A percentile compares a stretch with the other conserved stretches of the same genome.
Conservation (phyloP, 2,329 filamentous ascomycete genomes). For the Apiospora phragmitis region DNA sequence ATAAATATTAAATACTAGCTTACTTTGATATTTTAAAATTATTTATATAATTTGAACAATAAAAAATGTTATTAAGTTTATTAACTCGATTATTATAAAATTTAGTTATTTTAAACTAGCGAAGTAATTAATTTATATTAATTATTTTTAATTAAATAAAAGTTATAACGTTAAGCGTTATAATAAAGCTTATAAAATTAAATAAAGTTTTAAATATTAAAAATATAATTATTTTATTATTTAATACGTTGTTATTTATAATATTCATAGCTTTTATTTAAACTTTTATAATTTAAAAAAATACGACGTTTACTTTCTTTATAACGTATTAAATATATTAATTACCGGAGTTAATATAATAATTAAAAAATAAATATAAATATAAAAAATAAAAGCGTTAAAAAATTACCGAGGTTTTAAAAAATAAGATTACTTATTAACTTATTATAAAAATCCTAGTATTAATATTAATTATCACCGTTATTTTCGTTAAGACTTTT, state of each 20-base stretch:
- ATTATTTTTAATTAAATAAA: background rate
- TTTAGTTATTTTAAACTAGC: background rate
- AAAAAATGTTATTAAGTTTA: background rate
- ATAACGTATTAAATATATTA: background rate
- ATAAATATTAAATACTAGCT: background rate
- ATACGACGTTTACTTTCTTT: background rate
- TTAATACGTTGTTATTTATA: background rate
- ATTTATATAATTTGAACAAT: background rate
- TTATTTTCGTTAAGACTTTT: background rate
- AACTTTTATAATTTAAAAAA: background rate
- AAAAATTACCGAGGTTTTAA: background rate
- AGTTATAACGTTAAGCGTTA: background rate
- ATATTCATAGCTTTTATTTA: background rate
- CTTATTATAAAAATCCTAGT: background rate
- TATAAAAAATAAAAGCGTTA: background rate
- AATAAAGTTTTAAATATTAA: background rate
- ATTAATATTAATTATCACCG: background rate
- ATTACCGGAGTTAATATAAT: background rate
- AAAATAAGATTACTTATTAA: background rate
- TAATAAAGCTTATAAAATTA: background rate
- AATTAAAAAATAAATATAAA: background rate
- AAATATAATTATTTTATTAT: constrained; percentile 8
- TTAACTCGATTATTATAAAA: background rate
- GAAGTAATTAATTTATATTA: background rate
- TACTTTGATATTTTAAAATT: background rate